A percentile compares a stretch with the other conserved stretches of the same genome.
These are phyloP conservation scores for Solanum bulbocastanum DNA, from an alignment of 257 asterid species.

Conservation along the genomic window DNA sequence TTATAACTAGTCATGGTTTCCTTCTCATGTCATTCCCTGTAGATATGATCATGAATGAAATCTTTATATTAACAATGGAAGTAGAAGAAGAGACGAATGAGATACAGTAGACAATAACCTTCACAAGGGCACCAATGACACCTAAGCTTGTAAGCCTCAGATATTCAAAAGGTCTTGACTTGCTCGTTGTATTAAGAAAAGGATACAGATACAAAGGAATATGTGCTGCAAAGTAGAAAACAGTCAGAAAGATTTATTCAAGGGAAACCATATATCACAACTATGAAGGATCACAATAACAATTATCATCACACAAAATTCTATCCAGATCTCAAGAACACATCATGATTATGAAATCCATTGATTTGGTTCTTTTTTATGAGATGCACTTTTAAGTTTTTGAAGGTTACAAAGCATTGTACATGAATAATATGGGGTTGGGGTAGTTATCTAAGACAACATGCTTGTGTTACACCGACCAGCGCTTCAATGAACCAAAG, in stretches of 20 bases:
- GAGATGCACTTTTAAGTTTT: background rate
- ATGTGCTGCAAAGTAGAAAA: conserved; percentile 20
- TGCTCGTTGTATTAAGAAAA: conserved; percentile 15
- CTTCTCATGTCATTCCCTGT: background rate
- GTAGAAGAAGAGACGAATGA: background rate
- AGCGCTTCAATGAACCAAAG: background rate
- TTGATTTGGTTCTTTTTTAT: background rate
- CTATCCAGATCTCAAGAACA: background rate
- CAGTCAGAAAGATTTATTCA: background rate
- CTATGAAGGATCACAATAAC: background rate
- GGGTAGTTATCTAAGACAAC: background rate
- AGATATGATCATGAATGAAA: background rate
- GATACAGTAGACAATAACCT: conserved; percentile 13
- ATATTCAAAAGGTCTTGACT: conserved; percentile 20
- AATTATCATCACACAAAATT: background rate
- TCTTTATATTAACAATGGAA: background rate
- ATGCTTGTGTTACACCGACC: background rate
- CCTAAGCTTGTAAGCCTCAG: conserved; percentile 27
- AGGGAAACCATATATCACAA: background rate
- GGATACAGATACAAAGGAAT: conserved; percentile 19
- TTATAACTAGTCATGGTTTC: background rate
- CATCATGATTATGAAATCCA: background rate
- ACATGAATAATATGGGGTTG: background rate
- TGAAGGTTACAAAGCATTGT: background rate
- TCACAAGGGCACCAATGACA: conserved; percentile 33